A percentile compares a stretch with the other conserved stretches of the same genome.
phyloP scores from a whole-genome alignment of 441 rosid genomes.

The Jatropha podagrica region DNA sequence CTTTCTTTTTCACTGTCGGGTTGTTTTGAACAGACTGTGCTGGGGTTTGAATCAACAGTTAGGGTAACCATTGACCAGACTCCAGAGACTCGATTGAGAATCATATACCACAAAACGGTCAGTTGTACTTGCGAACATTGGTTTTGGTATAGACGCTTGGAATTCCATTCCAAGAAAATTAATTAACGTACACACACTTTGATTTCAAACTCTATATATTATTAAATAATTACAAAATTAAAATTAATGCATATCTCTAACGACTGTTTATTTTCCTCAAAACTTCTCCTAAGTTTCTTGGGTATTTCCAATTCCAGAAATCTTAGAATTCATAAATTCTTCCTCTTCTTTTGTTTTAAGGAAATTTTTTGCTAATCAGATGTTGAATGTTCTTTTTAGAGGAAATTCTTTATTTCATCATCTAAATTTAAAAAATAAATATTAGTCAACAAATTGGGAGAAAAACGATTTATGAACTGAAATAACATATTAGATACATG shows the following conservation, averaged over 20 bases:
- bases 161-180: slow-evolving; percentile 12
- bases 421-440: no score
- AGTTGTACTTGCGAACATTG: background rate
- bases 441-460: no score
- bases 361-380: no score
- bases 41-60: background rate
- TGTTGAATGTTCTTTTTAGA: no score
- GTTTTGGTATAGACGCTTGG: background rate
- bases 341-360: no score
- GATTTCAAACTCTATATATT: background rate
- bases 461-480: no score
- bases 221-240: no score
- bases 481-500: no score
- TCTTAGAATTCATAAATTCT: background rate
- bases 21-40: no score
- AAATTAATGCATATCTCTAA: background rate
- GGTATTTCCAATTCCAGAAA: slow-evolving; percentile 9
- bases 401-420: no score
- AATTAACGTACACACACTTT: background rate
- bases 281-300: slow-evolving; percentile 22
- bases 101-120: background rate
- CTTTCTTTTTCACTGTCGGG: no score
- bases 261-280: background rate
- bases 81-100: background rate
- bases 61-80: background rate